Base-by-base conservation (phyloP, 768 basidiomycete species). In the Trametopsis cervina region DNA sequence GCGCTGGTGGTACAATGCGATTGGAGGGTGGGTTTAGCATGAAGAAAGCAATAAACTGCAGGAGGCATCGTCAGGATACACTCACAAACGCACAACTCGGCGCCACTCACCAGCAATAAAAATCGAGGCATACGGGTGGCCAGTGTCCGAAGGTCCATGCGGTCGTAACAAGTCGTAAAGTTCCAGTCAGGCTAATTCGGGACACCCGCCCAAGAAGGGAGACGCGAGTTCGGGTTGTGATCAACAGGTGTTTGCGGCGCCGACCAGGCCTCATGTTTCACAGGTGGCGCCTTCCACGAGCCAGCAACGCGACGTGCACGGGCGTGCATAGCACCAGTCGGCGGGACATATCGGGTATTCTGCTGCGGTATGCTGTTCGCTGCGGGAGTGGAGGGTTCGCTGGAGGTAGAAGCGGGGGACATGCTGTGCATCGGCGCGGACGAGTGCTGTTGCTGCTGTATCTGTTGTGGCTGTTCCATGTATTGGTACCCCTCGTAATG, bases 251-350 rank as follows among this genome's bases (percentile, higher is more conserved):
- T 42, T 17, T 40, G 22, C 10, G 27, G 20, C 10, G 20, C 12
- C 29, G 40, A 33, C 48, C 48, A 42, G 13, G 27, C 6, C 15
- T 27, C 41, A n/a, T 37, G 39, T 17, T 33, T 2, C 11, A 40
- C 15, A 40, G 47, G 39, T 21, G 49, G 43, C 17, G 43, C 43
- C 20, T 25, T 33, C 50, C 50, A 52, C 4, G 45, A 23, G 23
- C 40, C 50, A 3, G 39, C 50, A 17, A 47, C 50, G 35, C 50
- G 45, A 3, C 50, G 50, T 2, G 37, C 18, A 21, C 42, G 33
- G 13, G 38, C 26, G 17, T 20, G 26, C 6, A 24, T 25, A 5
- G 46, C 50, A 26, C 51, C 51, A 15, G 51, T 33, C 2, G 51
- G 51, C 11, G 45, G 51, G 1, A 46, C 35, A 23, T 46, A 52